Conservation (phyloP, 257 asterid genomes). For the Catharanthus roseus region DNA sequence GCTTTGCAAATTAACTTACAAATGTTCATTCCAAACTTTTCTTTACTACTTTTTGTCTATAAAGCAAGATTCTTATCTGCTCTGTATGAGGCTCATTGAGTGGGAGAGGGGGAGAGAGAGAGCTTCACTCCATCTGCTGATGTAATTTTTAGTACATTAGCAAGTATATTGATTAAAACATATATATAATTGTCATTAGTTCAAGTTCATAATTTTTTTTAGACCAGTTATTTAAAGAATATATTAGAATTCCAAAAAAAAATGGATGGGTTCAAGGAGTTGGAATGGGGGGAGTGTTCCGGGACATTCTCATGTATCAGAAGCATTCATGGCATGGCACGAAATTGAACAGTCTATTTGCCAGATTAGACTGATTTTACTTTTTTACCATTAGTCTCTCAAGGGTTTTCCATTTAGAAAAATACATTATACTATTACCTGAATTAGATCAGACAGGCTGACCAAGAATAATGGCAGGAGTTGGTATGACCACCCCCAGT, state of each 20-base stretch:
- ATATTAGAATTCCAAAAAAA: too few species aligned
- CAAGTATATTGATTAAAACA: too few species aligned
- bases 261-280: too few species aligned
- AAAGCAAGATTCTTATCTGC: slow-evolving; percentile 2
- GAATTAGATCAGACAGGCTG: slow-evolving; percentile 13
- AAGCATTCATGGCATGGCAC: not conserved
- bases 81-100: too few species aligned
- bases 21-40: not conserved
- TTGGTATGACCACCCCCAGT: not conserved
- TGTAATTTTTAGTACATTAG: too few species aligned
- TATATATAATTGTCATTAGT: too few species aligned
- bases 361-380: slow-evolving; percentile 1
- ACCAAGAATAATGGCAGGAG: slow-evolving; percentile 14
- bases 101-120: too few species aligned
- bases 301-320: not conserved
- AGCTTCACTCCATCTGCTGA: too few species aligned
- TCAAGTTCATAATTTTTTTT: too few species aligned
- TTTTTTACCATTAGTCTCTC: not conserved
- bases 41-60: not conserved
- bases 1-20: not conserved
- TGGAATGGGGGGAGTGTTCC: too few species aligned
- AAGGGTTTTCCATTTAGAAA: too few species aligned
- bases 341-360: slow-evolving; percentile 6
- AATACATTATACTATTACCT: not conserved
- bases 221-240: too few species aligned